Conservation (phyloP, 495 filamentous ascomycete genomes). For the Halenospora varia region DNA sequence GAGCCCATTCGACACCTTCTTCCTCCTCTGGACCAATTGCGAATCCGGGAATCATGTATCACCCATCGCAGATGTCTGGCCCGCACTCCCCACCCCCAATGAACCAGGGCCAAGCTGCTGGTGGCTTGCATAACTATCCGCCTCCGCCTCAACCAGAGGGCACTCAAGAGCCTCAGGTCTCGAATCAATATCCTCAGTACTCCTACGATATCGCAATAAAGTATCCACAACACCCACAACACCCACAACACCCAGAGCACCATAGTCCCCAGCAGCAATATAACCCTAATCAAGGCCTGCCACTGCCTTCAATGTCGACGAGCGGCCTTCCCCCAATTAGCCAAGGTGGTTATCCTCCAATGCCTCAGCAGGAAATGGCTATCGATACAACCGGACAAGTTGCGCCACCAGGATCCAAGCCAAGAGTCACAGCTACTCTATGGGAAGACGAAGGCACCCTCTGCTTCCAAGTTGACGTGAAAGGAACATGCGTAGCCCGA, state of each 20-base stretch:
- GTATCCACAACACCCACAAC: conserved; percentile 13
- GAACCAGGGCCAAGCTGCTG: not conserved
- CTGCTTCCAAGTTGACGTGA: conserved; percentile 96
- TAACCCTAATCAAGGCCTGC: conserved; percentile 49
- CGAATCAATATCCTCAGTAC: conserved; percentile 14
- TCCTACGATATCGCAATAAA: conserved; percentile 22
- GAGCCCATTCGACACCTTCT: not conserved
- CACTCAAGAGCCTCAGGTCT: conserved; percentile 11
- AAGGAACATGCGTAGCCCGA: conserved; percentile 92
- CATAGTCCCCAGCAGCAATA: conserved; percentile 57
- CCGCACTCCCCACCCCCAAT: not conserved
- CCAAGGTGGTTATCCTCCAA: conserved; percentile 41
- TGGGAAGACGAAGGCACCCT: conserved; percentile 98
- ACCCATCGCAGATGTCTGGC: conserved; percentile 3
- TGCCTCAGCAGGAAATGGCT: conserved; percentile 32
- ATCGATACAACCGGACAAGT: conserved; percentile 88
- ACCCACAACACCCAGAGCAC: conserved; percentile 31
- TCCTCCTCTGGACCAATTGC: not conserved
- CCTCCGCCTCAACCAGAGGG: conserved; percentile 5
- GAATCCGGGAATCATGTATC: not conserved
- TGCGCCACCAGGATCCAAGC: conserved; percentile 90
- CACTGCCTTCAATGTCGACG: conserved; percentile 54
- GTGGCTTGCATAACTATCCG: conserved; percentile 13
- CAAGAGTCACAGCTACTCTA: conserved; percentile 88
- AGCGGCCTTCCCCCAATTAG: conserved; percentile 42